Conservation (phyloP, 176 grass and related monocot species). For the Oryza officinalis region DNA sequence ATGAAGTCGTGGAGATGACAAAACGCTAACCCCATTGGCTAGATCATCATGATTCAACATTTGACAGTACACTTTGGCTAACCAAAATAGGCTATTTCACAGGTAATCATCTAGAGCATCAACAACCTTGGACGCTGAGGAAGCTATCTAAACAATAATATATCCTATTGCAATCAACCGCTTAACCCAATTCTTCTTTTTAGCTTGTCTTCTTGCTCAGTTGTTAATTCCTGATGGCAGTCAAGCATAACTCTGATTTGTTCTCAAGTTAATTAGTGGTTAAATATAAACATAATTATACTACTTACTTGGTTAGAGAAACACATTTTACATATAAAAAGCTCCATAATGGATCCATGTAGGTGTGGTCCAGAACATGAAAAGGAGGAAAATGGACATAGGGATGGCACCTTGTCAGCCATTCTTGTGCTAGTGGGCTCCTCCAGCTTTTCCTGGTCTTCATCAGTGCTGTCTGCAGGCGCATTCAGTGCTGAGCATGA, state of each 20-base stretch:
- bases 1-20: background rate
- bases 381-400: constrained; percentile 35
- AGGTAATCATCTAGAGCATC: background rate
- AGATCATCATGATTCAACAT: background rate
- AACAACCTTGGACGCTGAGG: background rate
- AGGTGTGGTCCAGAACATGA: constrained; percentile 28
- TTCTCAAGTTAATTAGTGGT: constrained; percentile 10
- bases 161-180: background rate
- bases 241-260: constrained; percentile 8
- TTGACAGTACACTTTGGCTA: background rate
- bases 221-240: constrained; percentile 26
- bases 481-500: constrained; percentile 65
- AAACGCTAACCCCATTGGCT: background rate
- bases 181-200: background rate
- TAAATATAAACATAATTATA: constrained; percentile 13
- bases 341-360: constrained; percentile 4
- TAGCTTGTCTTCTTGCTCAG: constrained; percentile 31
- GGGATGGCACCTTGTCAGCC: constrained; percentile 74
- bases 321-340: background rate
- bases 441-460: constrained; percentile 69
- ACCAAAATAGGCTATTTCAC: background rate
- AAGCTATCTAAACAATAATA: background rate
- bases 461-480: constrained; percentile 54
- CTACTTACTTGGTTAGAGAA: constrained; percentile 19
- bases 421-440: constrained; percentile 57